Evolutionary conservation across 139 green algal genomes (phyloP).

Genomic region (Dunaliella primolecta): DNA sequence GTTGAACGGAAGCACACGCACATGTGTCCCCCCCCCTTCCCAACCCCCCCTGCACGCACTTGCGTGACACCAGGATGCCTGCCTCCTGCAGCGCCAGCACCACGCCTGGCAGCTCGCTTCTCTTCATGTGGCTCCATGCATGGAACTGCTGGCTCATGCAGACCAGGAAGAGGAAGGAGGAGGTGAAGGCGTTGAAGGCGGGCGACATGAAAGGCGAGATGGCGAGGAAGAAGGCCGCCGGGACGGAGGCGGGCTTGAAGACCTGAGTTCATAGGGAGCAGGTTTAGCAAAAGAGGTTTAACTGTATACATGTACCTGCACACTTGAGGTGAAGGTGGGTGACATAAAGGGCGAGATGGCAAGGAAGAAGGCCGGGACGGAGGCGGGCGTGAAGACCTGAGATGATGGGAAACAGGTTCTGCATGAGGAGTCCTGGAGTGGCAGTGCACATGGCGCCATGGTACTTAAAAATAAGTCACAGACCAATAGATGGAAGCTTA

Average conservation of each 20-base stretch:
- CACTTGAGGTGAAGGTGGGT: constrained; percentile 38
- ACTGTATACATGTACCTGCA: too few relatives aligned
- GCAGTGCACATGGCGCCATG: too few relatives aligned
- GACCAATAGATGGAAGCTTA: too few relatives aligned
- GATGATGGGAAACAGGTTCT: not conserved
- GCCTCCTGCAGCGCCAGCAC: constrained; percentile 55
- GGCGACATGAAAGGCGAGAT: constrained; percentile 37
- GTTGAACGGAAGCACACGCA: too few relatives aligned
- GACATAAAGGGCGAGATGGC: constrained; percentile 34
- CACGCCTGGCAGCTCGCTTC: constrained; percentile 65
- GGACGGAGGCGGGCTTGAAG: constrained; percentile 44
- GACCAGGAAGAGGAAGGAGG: constrained; percentile 72
- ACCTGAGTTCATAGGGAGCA: constrained; percentile 19
- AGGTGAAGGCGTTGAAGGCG: constrained; percentile 59
- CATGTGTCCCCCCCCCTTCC: too few relatives aligned
- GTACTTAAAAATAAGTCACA: too few relatives aligned
- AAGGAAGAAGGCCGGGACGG: constrained; percentile 36
- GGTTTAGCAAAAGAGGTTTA: too few relatives aligned
- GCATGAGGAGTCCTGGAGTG: too few relatives aligned
- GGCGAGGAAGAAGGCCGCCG: constrained; percentile 38
- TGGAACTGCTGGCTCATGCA: constrained; percentile 97
- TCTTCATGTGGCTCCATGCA: constrained; percentile 92
- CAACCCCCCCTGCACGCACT: too few relatives aligned
- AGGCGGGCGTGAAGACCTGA: constrained; percentile 52
- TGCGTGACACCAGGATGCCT: constrained; percentile 28